Base-by-base conservation (phyloP, 495 filamentous ascomycete genomes). In the Staphylotrichum tortipilum region DNA sequence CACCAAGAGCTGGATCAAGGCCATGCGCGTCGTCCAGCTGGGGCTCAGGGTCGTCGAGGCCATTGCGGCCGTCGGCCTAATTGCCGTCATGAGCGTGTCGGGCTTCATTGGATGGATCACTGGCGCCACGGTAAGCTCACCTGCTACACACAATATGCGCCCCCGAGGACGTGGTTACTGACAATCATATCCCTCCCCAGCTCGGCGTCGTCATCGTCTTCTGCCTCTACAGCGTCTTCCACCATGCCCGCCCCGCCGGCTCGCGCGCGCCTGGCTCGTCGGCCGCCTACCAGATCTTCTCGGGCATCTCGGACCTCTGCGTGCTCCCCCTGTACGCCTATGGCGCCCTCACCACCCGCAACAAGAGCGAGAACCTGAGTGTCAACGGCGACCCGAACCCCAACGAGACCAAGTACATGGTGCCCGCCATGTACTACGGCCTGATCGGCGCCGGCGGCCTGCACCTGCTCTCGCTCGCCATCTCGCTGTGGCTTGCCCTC, bases 201-300 rank as follows among this genome's bases (percentile, higher is more conserved):
- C 82, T 88, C 40, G 84, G 78, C 4, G 74, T 88, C 31, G 86
- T 83, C 35, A 75, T 85, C 34, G 50, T 87, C 3, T 80, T 84
- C 58, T 79, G 78, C 0, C 54, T 82, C 6, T 96, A 96, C 63
- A 84, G 75, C 26, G 77, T 90, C 37, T 89, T 84, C 59, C 86
- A 94, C 63, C 78, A 92, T 22, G 68, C 72, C 22, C 76, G 83
- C 17, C 78, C 83, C 22, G 75, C 85, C 0, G 77, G 81, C 47
- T 73, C 67, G 17, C 78, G 88, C 18, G 81, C 88, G 3, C 78
- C 89, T 1, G 83, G 71, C 7, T 89, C 86, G 36, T 84, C 88
- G 6, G 82, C 86, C 8, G 88, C 84, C 49, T 95, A 95, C 62
- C 87, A 89, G 63, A 58, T 91, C 34, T 95, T 94, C 57, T 81